phyloP scores from a whole-genome alignment of 2,329 filamentous ascomycete species.

The Bipolaris gigantea region DNA sequence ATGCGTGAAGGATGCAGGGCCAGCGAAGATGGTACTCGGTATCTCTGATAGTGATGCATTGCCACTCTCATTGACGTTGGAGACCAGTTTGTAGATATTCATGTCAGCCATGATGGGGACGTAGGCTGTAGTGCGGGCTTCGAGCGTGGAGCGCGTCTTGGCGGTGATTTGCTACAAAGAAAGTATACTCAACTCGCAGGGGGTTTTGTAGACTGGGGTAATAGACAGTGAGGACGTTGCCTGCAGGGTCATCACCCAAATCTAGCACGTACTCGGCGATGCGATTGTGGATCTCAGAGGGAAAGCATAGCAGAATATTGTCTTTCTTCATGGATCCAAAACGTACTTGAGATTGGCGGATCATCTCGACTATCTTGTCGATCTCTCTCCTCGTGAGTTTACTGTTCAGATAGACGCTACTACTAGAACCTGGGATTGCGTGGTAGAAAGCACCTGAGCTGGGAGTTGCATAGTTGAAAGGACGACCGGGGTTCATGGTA shows the following conservation, averaged over 20 bases:
- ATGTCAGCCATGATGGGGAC: slow-evolving; percentile 3
- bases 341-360: background rate
- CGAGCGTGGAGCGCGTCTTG: slow-evolving; percentile 2
- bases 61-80: background rate
- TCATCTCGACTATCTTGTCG: background rate
- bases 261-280: background rate
- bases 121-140: slow-evolving; percentile 2
- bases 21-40: slow-evolving; percentile 7
- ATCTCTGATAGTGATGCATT: background rate
- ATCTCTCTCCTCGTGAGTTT: background rate
- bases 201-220: background rate
- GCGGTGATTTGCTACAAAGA: background rate
- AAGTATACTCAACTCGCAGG: background rate
- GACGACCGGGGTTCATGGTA: background rate
- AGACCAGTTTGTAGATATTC: background rate
- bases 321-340: background rate
- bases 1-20: slow-evolving; percentile 1
- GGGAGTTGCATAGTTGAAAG: background rate
- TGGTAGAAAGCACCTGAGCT: background rate
- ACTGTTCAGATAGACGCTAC: background rate
- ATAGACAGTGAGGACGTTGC: background rate
- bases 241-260: background rate
- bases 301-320: background rate
- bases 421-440: background rate
- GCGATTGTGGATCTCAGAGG: background rate